Evolutionary conservation across 495 filamentous ascomycete genomes (phyloP), one percentile per base, ranked within the genome.

Genomic region (Penicillium coffeae): DNA sequence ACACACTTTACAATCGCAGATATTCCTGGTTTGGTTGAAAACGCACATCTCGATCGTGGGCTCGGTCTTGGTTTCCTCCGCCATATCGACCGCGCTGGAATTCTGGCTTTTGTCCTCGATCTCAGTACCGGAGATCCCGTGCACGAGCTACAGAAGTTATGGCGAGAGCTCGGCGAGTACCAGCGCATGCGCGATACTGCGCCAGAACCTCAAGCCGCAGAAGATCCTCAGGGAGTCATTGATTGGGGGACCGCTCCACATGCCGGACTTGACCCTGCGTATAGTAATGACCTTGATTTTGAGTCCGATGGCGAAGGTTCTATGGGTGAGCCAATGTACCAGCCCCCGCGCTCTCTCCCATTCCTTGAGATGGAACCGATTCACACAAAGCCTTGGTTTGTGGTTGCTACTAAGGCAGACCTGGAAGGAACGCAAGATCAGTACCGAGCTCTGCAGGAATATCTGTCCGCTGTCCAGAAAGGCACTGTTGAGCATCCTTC

Each of bases 351-450:
- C 1, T 41, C 58, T 12, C 59, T 73, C 14, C 71, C 70, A 36
- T 58, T 50, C 7, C 62, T 74, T 12, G 36, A 52, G 10, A 65
- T 76, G 21, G 75, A 86, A 13, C 82, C 87, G 35, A 87, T 94
- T 39, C 86, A 87, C 13, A 76, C 76, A 8, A 98, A 98, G 64
- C 90, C 92, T 5, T 98, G 94, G 94, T 93, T 96, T 56, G 91
- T 97, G 1, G 87, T 97, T 30, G 94, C 90, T 8, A 96, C 91
- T 30, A 98, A 98, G 66, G 91, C 89, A 8, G 93, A 98, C 65
- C 60, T 96, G 40, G 78, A 81, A 8, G 77, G 78, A 1, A 93
- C 94, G 5, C 77, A 89, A 65, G 77, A 84, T 18, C 93, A 90
- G 53, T 98, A 88, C 62, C 70, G 58, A 20, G 66, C 66, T 40